These are phyloP conservation scores for Hanseniaspora meyeri DNA, from an alignment of 805 yeast species.

Conservation along the genomic window DNA sequence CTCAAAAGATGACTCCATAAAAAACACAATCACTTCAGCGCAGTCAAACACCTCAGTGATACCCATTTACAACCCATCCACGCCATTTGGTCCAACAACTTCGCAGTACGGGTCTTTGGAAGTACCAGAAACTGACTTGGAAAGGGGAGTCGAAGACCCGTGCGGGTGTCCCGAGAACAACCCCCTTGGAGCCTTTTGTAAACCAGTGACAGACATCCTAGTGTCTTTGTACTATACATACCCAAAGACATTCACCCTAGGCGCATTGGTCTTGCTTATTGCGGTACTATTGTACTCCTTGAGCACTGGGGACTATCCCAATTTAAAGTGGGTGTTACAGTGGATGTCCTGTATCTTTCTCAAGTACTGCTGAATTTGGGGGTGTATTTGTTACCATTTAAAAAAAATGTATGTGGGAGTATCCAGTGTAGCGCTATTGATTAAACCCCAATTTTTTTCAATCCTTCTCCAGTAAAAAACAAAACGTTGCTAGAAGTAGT, in stretches of 20 bases:
- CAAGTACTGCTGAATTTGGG: neutral
- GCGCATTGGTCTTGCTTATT: neutral
- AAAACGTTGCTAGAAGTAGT: too few relatives aligned
- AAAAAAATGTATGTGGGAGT: neutral
- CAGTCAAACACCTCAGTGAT: neutral
- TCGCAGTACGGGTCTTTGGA: neutral
- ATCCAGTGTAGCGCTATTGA: too few relatives aligned
- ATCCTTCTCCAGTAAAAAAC: too few relatives aligned
- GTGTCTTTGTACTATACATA: neutral
- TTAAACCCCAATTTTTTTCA: too few relatives aligned
- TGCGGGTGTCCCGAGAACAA: neutral
- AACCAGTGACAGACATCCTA: neutral
- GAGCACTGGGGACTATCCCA: neutral
- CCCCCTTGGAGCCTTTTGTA: neutral
- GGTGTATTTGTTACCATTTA: too few relatives aligned
- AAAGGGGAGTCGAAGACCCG: neutral
- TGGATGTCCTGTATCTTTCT: neutral
- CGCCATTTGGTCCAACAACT: neutral
- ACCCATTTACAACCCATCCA: neutral
- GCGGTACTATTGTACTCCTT: neutral
- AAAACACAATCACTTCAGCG: too few relatives aligned
- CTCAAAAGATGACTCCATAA: neutral
- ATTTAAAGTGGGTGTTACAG: neutral
- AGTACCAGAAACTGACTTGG: neutral
- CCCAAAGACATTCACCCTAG: neutral